phyloP scores from a whole-genome alignment of 257 asterid species.

The Nicotiana knightiana region DNA sequence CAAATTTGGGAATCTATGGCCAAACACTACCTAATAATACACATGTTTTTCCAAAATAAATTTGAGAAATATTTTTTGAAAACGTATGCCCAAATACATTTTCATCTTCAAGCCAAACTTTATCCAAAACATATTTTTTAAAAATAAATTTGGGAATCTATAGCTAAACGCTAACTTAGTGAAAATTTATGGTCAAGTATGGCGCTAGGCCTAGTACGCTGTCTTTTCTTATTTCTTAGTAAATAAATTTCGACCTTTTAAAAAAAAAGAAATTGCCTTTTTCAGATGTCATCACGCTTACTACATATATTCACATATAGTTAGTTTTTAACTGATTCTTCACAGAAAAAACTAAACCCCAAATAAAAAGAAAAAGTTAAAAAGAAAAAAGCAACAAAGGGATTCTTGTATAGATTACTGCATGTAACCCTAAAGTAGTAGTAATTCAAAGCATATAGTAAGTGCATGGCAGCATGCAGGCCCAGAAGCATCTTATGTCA shows the following conservation, averaged over 20 bases:
- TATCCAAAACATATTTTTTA: no score
- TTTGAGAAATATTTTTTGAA: no score
- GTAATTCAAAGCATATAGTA: neutral
- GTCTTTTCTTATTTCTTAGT: neutral
- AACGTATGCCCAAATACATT: no score
- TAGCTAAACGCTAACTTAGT: no score
- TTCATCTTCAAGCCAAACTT: no score
- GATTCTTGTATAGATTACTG: neutral
- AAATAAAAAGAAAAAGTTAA: neutral
- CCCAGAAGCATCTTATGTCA: conserved; percentile 6
- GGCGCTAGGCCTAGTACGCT: neutral
- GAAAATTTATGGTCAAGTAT: neutral
- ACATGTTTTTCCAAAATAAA: no score
- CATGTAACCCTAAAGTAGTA: neutral
- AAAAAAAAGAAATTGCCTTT: neutral
- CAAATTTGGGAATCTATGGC: no score
- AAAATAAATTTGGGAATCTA: no score
- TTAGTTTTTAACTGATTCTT: neutral
- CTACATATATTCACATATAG: neutral
- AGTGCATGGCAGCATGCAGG: neutral
- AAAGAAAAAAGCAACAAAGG: neutral
- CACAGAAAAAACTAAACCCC: neutral
- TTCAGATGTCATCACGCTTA: neutral
- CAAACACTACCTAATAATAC: no score
- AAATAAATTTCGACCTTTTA: neutral